Base-by-base conservation (phyloP, 805 yeast genomes). In the Gaillardinia entomophila region DNA sequence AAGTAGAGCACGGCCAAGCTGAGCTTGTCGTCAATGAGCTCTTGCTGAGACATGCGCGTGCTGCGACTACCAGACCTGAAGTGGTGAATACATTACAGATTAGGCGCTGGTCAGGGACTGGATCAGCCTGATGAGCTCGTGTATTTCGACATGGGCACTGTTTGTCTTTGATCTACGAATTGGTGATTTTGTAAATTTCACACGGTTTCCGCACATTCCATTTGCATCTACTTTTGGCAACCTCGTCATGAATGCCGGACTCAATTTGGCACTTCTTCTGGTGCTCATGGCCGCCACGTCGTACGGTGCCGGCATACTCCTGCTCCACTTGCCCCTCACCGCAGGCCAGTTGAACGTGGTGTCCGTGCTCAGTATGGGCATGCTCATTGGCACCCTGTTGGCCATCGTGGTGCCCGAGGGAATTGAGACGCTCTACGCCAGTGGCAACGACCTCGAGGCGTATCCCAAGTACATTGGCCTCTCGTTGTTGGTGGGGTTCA, bases 391-490 rank as follows among this genome's bases (percentile, higher is more conserved):
- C 4, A 72, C 86, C 0, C 66, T 82, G 1, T 51, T 79, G 33
- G 61, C 71, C 7, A 60, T 81, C 12, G 72, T 81, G 16, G 66
- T 81, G 13, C 87, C 87, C 1, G 88, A 81, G 49, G 86, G 85
- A 3, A 60, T 75, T 13, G 75, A 68, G 38, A 64, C 68, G 4
- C 42, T 71, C 27, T 59, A 55, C 37, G 45, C 41, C 4, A 42
- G 38, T 8, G 33, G 33, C 3, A 46, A 48, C 13, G 28, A 46
- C 16, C 47, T 49, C 26, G 46, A 45, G 14, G 53, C 26, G 4
- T 38, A 36, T 12, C 38, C 51, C 8, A 28, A 19, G 12, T 50
- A 55, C 11, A 51, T 73, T 24, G 84, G 85, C 1, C 27, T 71
- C 3, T 53, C 75, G 22, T 48, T 79, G 24, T 44, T 79, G 1